Percentiles rank a stretch among this genome's conserved stretches.
Conservation (phyloP, 129 eudicot species). For the Escallonia rubra region DNA sequence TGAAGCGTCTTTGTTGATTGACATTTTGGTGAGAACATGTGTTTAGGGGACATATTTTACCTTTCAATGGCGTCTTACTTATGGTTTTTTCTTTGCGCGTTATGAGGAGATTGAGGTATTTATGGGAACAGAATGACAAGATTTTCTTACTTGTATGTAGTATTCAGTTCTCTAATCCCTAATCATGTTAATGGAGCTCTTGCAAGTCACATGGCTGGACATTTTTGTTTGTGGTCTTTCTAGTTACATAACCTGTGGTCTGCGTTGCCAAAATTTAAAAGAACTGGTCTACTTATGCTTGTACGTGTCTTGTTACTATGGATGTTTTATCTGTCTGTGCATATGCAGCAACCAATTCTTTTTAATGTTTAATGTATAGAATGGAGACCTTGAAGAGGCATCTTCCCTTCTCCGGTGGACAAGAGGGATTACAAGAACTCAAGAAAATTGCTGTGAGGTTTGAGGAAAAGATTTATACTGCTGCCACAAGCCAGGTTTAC, state of each 20-base stretch:
- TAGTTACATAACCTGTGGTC: background rate
- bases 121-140: too few relatives aligned
- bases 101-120: too few relatives aligned
- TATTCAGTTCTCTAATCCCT: background rate
- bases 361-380: slow-evolving; percentile 33
- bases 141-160: too few relatives aligned
- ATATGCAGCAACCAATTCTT: background rate
- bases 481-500: slow-evolving; percentile 69
- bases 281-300: background rate
- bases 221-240: background rate
- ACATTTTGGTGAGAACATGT: too few relatives aligned
- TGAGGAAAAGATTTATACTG: slow-evolving; percentile 67
- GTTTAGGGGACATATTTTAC: too few relatives aligned
- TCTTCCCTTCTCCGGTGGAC: slow-evolving; percentile 65
- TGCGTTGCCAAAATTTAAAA: background rate
- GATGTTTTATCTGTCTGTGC: background rate
- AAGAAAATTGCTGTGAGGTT: slow-evolving; percentile 60
- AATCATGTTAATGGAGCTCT: background rate
- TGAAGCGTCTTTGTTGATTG: too few relatives aligned
- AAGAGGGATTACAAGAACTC: slow-evolving; percentile 65
- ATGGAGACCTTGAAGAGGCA: slow-evolving; percentile 74
- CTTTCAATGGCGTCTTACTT: too few relatives aligned
- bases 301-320: background rate
- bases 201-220: background rate
- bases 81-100: too few relatives aligned